Evolutionary conservation across 768 basidiomycete genomes (phyloP).

Genomic region (Mycena epipterygia): DNA sequence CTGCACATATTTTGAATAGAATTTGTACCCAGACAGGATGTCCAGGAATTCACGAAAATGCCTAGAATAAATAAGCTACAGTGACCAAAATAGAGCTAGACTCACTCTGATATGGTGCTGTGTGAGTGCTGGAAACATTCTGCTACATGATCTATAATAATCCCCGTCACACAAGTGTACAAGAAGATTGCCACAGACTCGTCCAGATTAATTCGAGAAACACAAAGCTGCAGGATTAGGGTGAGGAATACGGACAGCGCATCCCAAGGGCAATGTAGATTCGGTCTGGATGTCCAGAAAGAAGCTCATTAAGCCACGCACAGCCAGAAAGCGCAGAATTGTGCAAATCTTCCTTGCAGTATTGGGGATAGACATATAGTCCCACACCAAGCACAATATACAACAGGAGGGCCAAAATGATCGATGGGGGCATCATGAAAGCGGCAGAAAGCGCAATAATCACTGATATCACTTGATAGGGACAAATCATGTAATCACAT

Average conservation of each 20-base stretch:
- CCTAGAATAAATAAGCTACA: not conserved
- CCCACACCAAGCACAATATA: slow-evolving; percentile 10
- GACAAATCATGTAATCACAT: no score
- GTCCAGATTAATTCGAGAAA: not conserved
- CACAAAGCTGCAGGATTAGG: not conserved
- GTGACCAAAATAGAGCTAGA: not conserved
- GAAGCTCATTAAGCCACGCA: no score
- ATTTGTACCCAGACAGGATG: slow-evolving; percentile 19
- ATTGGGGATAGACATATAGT: not conserved
- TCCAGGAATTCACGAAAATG: slow-evolving; percentile 26
- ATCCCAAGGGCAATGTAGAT: no score
- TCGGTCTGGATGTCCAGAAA: no score
- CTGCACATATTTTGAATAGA: slow-evolving; percentile 34
- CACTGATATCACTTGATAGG: no score
- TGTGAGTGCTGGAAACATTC: no score
- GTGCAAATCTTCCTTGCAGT: not conserved
- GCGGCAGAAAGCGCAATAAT: no score
- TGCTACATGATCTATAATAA: not conserved
- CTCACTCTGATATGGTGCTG: no score
- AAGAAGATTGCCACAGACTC: not conserved
- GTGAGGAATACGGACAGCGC: no score
- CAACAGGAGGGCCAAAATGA: slow-evolving; percentile 37
- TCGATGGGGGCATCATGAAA: slow-evolving; percentile 35
- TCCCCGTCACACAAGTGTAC: not conserved
- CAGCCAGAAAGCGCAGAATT: no score